Conservation (phyloP, 129 eudicot genomes). For the Ambrosia artemisiifolia region DNA sequence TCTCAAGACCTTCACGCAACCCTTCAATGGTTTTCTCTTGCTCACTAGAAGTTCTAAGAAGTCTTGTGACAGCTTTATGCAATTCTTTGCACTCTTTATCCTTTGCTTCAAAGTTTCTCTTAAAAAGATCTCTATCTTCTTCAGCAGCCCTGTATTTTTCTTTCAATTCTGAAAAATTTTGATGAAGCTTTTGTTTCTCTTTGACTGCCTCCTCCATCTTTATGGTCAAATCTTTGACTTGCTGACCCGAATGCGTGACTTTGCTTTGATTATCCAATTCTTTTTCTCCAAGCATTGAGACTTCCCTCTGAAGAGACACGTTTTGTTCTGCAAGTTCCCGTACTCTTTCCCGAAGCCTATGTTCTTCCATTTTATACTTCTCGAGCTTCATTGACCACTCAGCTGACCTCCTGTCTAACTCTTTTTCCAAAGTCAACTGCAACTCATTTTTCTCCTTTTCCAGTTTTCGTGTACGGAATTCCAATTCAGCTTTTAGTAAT, state of each 20-base stretch:
- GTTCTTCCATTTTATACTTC: constrained; percentile 81
- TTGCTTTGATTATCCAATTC: constrained; percentile 52
- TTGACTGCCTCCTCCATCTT: constrained; percentile 47
- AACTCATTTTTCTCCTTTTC: constrained; percentile 79
- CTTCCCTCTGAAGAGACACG: constrained; percentile 88
- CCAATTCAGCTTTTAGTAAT: constrained; percentile 40
- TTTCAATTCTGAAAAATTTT: constrained; percentile 44
- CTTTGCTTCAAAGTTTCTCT: constrained; percentile 61
- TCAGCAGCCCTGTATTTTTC: constrained; percentile 56
- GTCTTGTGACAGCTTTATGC: constrained; percentile 64
- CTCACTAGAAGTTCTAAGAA: constrained; percentile 66
- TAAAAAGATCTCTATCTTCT: constrained; percentile 58
- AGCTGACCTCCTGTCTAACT: constrained; percentile 80
- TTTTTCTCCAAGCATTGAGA: constrained; percentile 61
- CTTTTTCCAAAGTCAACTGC: constrained; percentile 69
- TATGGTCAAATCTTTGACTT: constrained; percentile 47
- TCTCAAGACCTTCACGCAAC: constrained; percentile 52
- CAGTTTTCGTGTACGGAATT: constrained; percentile 51
- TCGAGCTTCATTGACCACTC: constrained; percentile 91
- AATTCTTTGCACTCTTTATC: constrained; percentile 82
- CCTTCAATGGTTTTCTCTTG: constrained; percentile 91
- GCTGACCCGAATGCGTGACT: constrained; percentile 46
- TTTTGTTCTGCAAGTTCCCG: constrained; percentile 97
- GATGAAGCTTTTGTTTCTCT: constrained; percentile 56
- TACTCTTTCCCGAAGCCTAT: constrained; percentile 87